A percentile compares a stretch with the other conserved stretches of the same genome.
These are phyloP conservation scores for Candida rishiriensis DNA, from an alignment of 805 yeast species.

Conservation along the genomic window DNA sequence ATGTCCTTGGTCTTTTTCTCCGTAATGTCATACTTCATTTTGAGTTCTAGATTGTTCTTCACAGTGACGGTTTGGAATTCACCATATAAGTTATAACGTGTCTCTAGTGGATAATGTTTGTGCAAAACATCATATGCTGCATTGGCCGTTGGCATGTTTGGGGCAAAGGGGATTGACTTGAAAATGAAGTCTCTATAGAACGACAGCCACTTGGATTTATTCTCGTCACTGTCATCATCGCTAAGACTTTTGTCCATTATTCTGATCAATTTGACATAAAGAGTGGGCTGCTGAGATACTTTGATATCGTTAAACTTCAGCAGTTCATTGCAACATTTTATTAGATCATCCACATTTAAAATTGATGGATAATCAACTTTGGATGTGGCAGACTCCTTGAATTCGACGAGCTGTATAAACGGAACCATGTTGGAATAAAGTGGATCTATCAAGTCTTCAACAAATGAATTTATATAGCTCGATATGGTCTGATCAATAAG, in stretches of 20 bases:
- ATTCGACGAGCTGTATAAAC: slow-evolving; percentile 18
- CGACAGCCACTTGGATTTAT: slow-evolving; percentile 45
- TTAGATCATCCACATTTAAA: slow-evolving; percentile 38
- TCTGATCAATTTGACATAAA: slow-evolving; percentile 58
- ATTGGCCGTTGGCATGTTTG: slow-evolving; percentile 55
- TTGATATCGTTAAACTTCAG: slow-evolving; percentile 53
- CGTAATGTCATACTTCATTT: slow-evolving; percentile 57
- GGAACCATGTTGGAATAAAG: slow-evolving; percentile 32
- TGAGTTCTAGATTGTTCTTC: slow-evolving; percentile 52
- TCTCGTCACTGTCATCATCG: slow-evolving; percentile 17
- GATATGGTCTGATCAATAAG: slow-evolving; percentile 47
- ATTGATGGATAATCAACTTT: slow-evolving; percentile 31
- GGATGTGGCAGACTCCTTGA: slow-evolving; percentile 6
- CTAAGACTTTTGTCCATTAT: slow-evolving; percentile 43
- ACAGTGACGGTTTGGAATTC: slow-evolving; percentile 60
- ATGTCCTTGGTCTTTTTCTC: slow-evolving; percentile 76
- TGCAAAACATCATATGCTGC: slow-evolving; percentile 53
- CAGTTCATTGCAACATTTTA: slow-evolving; percentile 37
- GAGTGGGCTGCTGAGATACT: slow-evolving; percentile 41
- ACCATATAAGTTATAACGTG: slow-evolving; percentile 74
- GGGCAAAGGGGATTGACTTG: slow-evolving; percentile 53
- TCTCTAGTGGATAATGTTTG: slow-evolving; percentile 49
- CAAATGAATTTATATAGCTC: slow-evolving; percentile 43
- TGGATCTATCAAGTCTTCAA: slow-evolving; percentile 47
- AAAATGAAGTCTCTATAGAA: slow-evolving; percentile 62